Evolutionary conservation across 2,329 filamentous ascomycete species (phyloP), one percentile per base, ranked within the genome.

Genomic region (Beauveria medogensis): DNA sequence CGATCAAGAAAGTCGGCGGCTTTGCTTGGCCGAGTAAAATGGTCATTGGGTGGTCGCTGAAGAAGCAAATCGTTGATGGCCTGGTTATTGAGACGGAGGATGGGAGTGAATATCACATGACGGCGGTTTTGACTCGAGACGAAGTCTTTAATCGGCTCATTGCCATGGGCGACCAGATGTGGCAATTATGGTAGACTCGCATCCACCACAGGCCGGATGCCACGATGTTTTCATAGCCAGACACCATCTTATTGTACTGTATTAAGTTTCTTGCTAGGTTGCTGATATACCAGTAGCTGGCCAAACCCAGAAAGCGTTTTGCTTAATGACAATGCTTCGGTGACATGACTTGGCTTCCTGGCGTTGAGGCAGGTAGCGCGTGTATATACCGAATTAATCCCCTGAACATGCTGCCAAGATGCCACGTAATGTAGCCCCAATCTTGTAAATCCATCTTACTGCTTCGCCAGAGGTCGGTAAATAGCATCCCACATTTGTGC

Each of bases 21-120:
- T 78, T 92, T 41, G 90, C 90, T 0, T 95, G 90, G 90, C 95
- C 94, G 74, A 85, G 86, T 1, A 93, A 91, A 76, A 75, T 94
- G 55, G 81, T 94, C 2, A 88, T 94, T 1, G 90, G 90, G 0
- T 91, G 91, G 89, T 86, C 88, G 1, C 80, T 91, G 67, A 82
- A 85, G 0, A 80, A 85, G 53, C 86, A 92, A 71, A 84, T 94
- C 34, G 84, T 87, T 0, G 91, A 94, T 74, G 90, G 89, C 0
- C 66, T 95, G 65, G 79, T 90, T 65, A 83, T 93, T 64, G 76
- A 77, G 28, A 84, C 85, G n/a, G 77, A 77, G 59, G 73, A 73
- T 16, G 83, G 87, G 0, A 74, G 81, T 18, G 77, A 75, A 56
- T 82, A 80, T 62, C 82, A 83, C 57, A 71, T 94, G 2, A 95